phyloP scores from a whole-genome alignment of 2,329 filamentous ascomycete species.

The Colletotrichum sp. region DNA sequence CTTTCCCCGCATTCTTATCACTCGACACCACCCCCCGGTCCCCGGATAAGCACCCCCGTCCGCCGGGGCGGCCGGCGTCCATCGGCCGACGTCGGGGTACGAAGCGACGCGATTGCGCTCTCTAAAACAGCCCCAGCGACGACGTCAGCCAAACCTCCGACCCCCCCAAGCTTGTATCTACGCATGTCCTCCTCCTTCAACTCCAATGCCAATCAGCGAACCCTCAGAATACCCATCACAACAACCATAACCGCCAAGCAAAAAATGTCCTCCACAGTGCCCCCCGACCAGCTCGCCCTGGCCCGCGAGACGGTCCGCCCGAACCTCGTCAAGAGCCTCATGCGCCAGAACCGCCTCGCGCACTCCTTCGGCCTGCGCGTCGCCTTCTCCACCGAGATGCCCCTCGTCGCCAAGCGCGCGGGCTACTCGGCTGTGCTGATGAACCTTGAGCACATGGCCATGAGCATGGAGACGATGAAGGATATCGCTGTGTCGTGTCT shows the following conservation, averaged over 20 bases:
- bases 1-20: slow-evolving; percentile 6
- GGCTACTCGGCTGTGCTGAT: slow-evolving; percentile 5
- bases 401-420: slow-evolving; percentile 1
- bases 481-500: slow-evolving; percentile 1
- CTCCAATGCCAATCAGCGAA: too few relatives aligned
- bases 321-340: slow-evolving; percentile 2
- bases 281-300: neutral
- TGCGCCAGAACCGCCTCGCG: neutral
- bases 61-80: neutral
- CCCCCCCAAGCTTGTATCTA: too few relatives aligned
- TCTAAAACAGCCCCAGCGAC: neutral
- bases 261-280: neutral
- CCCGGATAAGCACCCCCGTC: neutral
- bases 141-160: neutral
- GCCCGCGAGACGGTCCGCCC: neutral
- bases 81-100: neutral
- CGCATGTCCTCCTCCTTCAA: too few relatives aligned
- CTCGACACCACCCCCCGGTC: neutral
- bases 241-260: neutral
- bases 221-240: neutral
- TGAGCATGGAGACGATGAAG: slow-evolving; percentile 12
- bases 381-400: slow-evolving; percentile 14
- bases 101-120: neutral
- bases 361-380: slow-evolving; percentile 9
- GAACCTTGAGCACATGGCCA: slow-evolving; percentile 11